These are phyloP conservation scores for Stygiomarasmius scandens DNA, from an alignment of 1,284 basidiomycete species.

Conservation along the genomic window DNA sequence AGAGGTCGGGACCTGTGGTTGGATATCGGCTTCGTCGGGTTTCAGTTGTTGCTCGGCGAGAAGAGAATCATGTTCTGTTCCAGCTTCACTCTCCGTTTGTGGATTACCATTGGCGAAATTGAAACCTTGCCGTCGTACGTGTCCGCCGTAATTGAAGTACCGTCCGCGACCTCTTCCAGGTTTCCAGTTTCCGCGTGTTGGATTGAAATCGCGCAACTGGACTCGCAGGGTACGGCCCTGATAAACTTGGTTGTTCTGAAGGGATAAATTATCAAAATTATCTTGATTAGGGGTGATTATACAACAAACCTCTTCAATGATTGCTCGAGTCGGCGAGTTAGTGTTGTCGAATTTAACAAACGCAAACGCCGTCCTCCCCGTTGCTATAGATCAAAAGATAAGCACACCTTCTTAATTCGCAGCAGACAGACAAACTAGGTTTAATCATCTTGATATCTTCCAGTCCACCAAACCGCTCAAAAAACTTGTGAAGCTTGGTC, in stretches of 20 bases:
- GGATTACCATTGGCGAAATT: conserved; percentile 9
- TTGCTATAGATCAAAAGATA: conserved; percentile 40
- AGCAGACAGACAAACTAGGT: conserved; percentile 49
- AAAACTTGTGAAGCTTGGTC: conserved; percentile 55
- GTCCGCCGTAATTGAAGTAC: conserved; percentile 28
- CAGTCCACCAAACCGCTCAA: conserved; percentile 64
- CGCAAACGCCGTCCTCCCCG: conserved; percentile 68
- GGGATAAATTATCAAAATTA: not conserved
- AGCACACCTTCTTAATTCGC: not conserved
- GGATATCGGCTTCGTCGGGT: not conserved
- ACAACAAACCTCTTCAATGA: conserved; percentile 58
- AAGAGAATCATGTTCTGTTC: not conserved
- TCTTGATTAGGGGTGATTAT: not conserved
- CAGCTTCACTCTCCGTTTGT: conserved; percentile 1
- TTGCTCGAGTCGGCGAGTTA: conserved; percentile 61
- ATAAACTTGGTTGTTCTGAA: conserved; percentile 67
- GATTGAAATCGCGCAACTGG: conserved; percentile 63
- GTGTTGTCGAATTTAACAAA: conserved; percentile 70
- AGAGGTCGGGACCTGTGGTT: not conserved
- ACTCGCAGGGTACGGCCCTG: conserved; percentile 73
- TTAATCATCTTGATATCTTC: conserved; percentile 64
- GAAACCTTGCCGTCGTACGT: conserved; percentile 21
- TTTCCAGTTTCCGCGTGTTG: conserved; percentile 48
- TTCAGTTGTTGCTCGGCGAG: not conserved
- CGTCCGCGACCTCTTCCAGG: conserved; percentile 35